Base-by-base conservation (phyloP, 345 rosid genomes). In the Pistacia vera region DNA sequence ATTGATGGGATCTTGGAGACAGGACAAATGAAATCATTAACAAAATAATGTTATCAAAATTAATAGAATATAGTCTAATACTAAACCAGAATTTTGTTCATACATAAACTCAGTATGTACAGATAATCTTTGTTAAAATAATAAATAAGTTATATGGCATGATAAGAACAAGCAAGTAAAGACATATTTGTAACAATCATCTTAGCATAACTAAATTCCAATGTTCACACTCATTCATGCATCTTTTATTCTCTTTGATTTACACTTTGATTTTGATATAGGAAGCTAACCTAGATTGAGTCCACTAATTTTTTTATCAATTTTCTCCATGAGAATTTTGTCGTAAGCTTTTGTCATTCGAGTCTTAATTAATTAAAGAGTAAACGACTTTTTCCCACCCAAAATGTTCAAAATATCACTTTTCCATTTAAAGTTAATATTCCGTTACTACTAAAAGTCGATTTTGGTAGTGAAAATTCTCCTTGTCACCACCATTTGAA, bases 1-100 rank as follows among this genome's bases (percentile, higher is more conserved):
- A 66, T 77, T 66, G 85, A 75, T 79, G 83, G 80, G 69, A 72
- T 81, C 30, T 44, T 70, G 79, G 82, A 66, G 81, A 75, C 82
- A 70, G 25, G 77, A 75, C 73, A 73, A n/a, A 65, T 69, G 60
- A 59, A 74, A 71, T 66, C 18, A 38, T 52, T 2, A 12, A 46
- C 76, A 38, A 7, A 8, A 48, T 28, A 17, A 25, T 36, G 17
- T 59, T 41, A 41, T 41, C 33, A 30, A 38, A 54, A 22, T 22
- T 4, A 22, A 68, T 66, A 1, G 22, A 59, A 18, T 46, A 6
- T 0, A 72, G 14, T 9, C 10, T 51, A 28, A 1, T 41, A 33
- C 48, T 36, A 49, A 49, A 49, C 11, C 28, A 62, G 6, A 61
- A 1, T 5, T 63, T 30, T 16, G 58, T 72, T 60, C 33, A 73